These are phyloP conservation scores for Paecilomyces niveus DNA, from an alignment of 2,329 filamentous ascomycete genomes.

Conservation along the genomic window DNA sequence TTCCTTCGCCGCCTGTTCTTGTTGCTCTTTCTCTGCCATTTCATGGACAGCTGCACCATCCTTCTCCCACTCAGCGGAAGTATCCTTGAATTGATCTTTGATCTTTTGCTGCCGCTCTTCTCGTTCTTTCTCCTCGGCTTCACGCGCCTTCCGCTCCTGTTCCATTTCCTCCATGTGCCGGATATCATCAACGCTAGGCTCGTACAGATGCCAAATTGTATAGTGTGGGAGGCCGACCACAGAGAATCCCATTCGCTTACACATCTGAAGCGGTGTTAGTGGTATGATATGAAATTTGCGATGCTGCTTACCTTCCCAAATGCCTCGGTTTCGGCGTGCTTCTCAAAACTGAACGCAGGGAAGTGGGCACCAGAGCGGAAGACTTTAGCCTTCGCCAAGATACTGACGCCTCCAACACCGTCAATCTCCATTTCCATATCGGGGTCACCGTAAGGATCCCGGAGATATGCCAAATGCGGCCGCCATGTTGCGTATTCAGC, in stretches of 20 bases:
- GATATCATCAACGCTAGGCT: conserved; percentile 96
- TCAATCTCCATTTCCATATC: conserved; percentile 99
- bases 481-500: conserved; percentile 98
- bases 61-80: conserved; percentile 77
- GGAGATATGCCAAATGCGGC: conserved; percentile 90
- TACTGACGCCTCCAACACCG: conserved; percentile 94
- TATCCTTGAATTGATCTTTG: conserved; percentile 71
- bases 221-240: conserved; percentile 96
- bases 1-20: conserved; percentile 29
- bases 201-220: conserved; percentile 98
- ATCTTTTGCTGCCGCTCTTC: conserved; percentile 68
- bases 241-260: conserved; percentile 89
- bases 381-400: conserved; percentile 89
- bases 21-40: conserved; percentile 51
- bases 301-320: conserved; percentile 76
- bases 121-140: conserved; percentile 70
- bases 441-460: conserved; percentile 93
- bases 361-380: conserved; percentile 96
- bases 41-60: conserved; percentile 76
- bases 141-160: conserved; percentile 68
- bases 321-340: conserved; percentile 95
- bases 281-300: conserved; percentile 1
- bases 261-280: conserved; percentile 61
- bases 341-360: conserved; percentile 96
- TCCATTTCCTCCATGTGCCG: conserved; percentile 99